Percentiles rank a stretch among this genome's conserved stretches.
These are phyloP conservation scores for Chaetomiaceae sp. DNA, from an alignment of 2,329 filamentous ascomycete species.

Conservation along the genomic window DNA sequence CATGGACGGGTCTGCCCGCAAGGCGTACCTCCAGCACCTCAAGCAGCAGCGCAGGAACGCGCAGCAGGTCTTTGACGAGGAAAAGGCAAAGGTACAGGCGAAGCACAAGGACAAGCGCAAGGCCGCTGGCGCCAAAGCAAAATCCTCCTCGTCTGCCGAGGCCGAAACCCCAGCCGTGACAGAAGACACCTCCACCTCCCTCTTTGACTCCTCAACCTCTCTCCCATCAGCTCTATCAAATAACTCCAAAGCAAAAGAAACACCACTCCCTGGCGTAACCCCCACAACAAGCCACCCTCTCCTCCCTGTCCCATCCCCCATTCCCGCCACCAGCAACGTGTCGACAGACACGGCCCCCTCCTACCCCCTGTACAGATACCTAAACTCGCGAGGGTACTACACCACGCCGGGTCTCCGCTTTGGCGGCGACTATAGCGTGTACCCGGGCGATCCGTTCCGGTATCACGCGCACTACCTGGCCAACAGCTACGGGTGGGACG, in stretches of 20 bases:
- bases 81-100: constrained; percentile 33
- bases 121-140: neutral
- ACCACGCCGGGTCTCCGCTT: constrained; percentile 90
- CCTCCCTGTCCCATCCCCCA: constrained; percentile 11
- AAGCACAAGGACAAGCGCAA: constrained; percentile 27
- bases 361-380: constrained; percentile 73
- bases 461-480: constrained; percentile 95
- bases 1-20: constrained; percentile 53
- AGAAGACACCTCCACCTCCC: constrained; percentile 4
- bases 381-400: constrained; percentile 78
- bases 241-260: constrained; percentile 13
- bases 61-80: constrained; percentile 38
- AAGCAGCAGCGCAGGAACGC: constrained; percentile 41
- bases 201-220: constrained; percentile 16
- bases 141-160: constrained; percentile 7
- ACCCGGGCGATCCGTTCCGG: constrained; percentile 88
- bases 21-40: constrained; percentile 59
- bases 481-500: constrained; percentile 79
- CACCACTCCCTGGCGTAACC: constrained; percentile 35
- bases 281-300: constrained; percentile 37
- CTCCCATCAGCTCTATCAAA: neutral
- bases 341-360: constrained; percentile 37
- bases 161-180: neutral
- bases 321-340: constrained; percentile 3
- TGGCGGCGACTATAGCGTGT: constrained; percentile 89